These are phyloP conservation scores for Chrysochromulina parva DNA, from an alignment of 78 protist genomes.

Conservation along the genomic window DNA sequence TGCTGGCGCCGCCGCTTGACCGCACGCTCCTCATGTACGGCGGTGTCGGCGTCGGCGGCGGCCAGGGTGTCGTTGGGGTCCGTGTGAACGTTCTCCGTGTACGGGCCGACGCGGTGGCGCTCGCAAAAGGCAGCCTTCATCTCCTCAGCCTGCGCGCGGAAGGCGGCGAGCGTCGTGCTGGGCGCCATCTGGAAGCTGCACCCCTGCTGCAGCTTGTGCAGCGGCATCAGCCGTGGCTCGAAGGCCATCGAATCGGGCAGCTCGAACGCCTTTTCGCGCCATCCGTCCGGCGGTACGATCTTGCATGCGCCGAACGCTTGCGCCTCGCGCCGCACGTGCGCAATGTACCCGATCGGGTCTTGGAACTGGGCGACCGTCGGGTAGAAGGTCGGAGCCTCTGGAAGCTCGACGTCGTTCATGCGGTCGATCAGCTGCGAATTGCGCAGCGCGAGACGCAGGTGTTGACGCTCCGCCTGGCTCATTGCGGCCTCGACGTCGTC, in stretches of 20 bases:
- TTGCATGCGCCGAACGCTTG: background rate
- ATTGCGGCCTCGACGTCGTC: background rate
- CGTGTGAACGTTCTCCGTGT: background rate
- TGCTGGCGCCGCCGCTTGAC: too few relatives aligned
- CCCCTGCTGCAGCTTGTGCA: constrained; percentile 14
- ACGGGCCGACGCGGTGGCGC: background rate
- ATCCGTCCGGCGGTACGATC: constrained; percentile 29
- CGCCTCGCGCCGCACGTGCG: background rate
- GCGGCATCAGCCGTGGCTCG: background rate
- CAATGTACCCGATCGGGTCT: background rate
- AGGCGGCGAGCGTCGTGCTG: background rate
- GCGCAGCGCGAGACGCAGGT: background rate
- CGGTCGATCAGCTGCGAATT: background rate
- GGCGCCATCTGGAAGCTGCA: background rate
- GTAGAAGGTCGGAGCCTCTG: background rate
- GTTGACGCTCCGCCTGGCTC: background rate
- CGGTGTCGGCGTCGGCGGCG: background rate
- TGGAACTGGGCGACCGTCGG: constrained; percentile 9
- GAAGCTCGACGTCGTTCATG: background rate
- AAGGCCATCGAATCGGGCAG: background rate
- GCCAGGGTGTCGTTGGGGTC: background rate
- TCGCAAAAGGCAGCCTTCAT: background rate
- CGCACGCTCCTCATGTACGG: too few relatives aligned
- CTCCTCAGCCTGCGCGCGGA: background rate
- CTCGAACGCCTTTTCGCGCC: background rate